Conservation (phyloP, 1,284 basidiomycete genomes). For the Bondarzewia mesenterica region DNA sequence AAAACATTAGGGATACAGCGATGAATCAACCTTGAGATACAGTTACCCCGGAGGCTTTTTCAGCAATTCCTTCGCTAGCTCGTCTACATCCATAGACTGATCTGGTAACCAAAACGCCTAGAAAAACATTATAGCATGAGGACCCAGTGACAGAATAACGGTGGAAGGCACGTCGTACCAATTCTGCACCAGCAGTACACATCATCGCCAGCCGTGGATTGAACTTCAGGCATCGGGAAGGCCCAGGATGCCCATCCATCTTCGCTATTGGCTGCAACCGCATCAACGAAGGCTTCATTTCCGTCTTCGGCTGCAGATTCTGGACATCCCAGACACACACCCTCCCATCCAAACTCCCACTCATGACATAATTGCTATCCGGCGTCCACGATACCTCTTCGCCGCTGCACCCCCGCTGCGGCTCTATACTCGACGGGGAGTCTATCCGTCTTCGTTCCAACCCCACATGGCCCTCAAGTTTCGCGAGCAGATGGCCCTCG, state of each 20-base stretch:
- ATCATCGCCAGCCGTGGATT: conserved; percentile 89
- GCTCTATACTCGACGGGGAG: conserved; percentile 53
- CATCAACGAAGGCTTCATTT: conserved; percentile 42
- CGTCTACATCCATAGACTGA: conserved; percentile 38
- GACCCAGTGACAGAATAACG: conserved; percentile 9
- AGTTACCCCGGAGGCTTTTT: conserved; percentile 22
- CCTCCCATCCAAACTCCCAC: conserved; percentile 78
- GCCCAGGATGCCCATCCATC: conserved; percentile 75
- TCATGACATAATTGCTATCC: conserved; percentile 81
- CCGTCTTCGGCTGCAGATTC: conserved; percentile 41
- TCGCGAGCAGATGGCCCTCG: conserved; percentile 73
- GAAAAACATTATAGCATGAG: conserved; percentile 4
- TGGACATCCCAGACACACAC: conserved; percentile 78
- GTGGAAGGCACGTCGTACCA: conserved; percentile 47
- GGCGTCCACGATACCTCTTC: conserved; percentile 92
- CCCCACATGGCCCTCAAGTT: conserved; percentile 77
- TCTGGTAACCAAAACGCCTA: conserved; percentile 84
- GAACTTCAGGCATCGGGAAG: conserved; percentile 78
- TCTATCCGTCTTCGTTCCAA: conserved; percentile 60
- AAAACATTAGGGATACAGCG: background rate
- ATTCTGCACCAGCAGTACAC: conserved; percentile 75
- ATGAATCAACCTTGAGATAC: background rate
- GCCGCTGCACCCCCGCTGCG: conserved; percentile 71
- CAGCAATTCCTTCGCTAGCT: conserved; percentile 41
- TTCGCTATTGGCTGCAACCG: conserved; percentile 47